Evolutionary conservation across 495 filamentous ascomycete species (phyloP).

Genomic region (Tuber aestivum): DNA sequence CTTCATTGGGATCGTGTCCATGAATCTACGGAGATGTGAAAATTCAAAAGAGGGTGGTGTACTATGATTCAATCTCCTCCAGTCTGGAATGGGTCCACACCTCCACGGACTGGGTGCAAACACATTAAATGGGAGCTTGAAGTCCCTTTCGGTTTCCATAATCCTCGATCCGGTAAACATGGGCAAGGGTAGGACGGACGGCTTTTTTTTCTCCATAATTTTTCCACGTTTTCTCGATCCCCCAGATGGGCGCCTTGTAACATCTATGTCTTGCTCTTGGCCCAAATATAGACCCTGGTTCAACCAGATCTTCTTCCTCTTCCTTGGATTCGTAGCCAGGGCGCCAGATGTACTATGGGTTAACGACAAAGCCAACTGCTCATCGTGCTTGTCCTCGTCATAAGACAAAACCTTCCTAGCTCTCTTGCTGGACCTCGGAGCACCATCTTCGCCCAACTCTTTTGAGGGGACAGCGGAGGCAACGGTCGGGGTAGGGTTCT

Average conservation of each 20-base stretch:
- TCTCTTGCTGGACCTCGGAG: slow-evolving; percentile 45
- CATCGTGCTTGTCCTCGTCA: slow-evolving; percentile 47
- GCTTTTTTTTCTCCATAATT: slow-evolving; percentile 48
- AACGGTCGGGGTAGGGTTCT: slow-evolving; percentile 19
- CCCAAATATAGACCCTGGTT: slow-evolving; percentile 83
- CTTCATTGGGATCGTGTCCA: not conserved
- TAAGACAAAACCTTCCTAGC: slow-evolving; percentile 48
- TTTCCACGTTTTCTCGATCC: slow-evolving; percentile 59
- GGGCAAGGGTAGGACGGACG: slow-evolving; percentile 54
- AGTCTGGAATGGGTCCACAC: slow-evolving; percentile 84
- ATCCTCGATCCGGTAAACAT: slow-evolving; percentile 60
- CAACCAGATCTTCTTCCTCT: slow-evolving; percentile 65
- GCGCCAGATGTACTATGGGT: slow-evolving; percentile 45
- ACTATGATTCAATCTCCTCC: slow-evolving; percentile 87
- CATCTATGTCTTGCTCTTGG: slow-evolving; percentile 61
- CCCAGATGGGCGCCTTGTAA: slow-evolving; percentile 52
- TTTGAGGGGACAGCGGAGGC: not conserved
- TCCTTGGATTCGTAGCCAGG: slow-evolving; percentile 25
- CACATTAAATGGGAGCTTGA: slow-evolving; percentile 80
- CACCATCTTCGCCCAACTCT: slow-evolving; percentile 14
- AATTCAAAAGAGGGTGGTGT: slow-evolving; percentile 40
- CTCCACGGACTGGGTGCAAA: slow-evolving; percentile 72
- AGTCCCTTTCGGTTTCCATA: slow-evolving; percentile 65
- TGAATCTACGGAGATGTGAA: slow-evolving; percentile 9
- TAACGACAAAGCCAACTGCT: slow-evolving; percentile 27